A percentile compares a stretch with the other conserved stretches of the same genome.
Conservation (phyloP, 2,329 filamentous ascomycete genomes). For the Ophiostoma tasmaniense region DNA sequence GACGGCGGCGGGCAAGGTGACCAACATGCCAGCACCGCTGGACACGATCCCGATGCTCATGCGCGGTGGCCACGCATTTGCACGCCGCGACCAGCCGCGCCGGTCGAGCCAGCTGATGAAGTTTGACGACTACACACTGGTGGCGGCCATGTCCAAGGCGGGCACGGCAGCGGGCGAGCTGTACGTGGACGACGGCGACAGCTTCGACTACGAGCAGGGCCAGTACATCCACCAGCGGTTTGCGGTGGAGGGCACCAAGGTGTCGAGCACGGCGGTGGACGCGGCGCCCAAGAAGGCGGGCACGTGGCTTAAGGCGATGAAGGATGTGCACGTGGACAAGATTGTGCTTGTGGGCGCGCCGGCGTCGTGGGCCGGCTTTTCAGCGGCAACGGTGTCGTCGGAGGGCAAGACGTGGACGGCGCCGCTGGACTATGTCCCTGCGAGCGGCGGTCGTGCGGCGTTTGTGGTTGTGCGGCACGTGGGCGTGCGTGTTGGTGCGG, state of each 20-base stretch:
- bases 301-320: slow-evolving; percentile 71
- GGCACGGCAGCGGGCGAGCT: slow-evolving; percentile 69
- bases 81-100: slow-evolving; percentile 78
- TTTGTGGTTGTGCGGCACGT: slow-evolving; percentile 47
- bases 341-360: slow-evolving; percentile 77
- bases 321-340: slow-evolving; percentile 69
- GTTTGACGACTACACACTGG: slow-evolving; percentile 87
- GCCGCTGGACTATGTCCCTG: slow-evolving; percentile 51
- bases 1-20: slow-evolving; percentile 59
- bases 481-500: slow-evolving; percentile 42
- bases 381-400: slow-evolving; percentile 47
- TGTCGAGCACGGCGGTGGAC: slow-evolving; percentile 62
- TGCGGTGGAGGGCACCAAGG: slow-evolving; percentile 47
- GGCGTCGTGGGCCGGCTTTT: slow-evolving; percentile 57
- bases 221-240: slow-evolving; percentile 85
- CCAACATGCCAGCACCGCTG: slow-evolving; percentile 67
- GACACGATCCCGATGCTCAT: slow-evolving; percentile 85
- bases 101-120: slow-evolving; percentile 83
- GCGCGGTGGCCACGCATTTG: slow-evolving; percentile 86
- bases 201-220: slow-evolving; percentile 76
- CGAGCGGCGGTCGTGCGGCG: slow-evolving; percentile 38
- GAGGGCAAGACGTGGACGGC: slow-evolving; percentile 47
- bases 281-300: slow-evolving; percentile 51
- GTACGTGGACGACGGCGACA: slow-evolving; percentile 90
- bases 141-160: slow-evolving; percentile 54